These are phyloP conservation scores for Omphalea diandra DNA, from an alignment of 441 rosid genomes.

Conservation along the genomic window DNA sequence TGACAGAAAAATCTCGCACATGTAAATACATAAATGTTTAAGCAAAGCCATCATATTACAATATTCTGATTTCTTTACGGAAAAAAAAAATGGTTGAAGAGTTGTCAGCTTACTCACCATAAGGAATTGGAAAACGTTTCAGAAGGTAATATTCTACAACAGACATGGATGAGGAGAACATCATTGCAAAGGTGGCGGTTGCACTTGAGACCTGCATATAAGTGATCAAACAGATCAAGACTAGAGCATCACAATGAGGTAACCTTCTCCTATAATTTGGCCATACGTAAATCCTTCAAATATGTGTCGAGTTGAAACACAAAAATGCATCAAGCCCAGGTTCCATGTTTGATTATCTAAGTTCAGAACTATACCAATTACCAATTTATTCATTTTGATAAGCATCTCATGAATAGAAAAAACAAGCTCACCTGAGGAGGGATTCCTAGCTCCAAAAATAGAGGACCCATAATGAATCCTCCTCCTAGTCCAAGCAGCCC, in stretches of 20 bases:
- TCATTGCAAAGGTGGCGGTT: slow-evolving; percentile 65
- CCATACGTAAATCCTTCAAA: not conserved
- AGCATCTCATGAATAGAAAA: not conserved
- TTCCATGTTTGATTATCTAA: not conserved
- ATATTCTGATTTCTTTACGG: not conserved
- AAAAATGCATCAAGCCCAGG: not conserved
- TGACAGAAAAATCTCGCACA: slow-evolving; percentile 22
- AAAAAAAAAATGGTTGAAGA: not conserved
- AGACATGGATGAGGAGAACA: slow-evolving; percentile 68
- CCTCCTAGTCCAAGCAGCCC: slow-evolving; percentile 77
- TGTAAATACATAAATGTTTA: not conserved
- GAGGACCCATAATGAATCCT: slow-evolving; percentile 70
- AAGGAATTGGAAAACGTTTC: slow-evolving; percentile 60
- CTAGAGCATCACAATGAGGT: not conserved
- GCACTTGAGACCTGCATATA: slow-evolving; percentile 62
- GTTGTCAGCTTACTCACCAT: slow-evolving; percentile 27
- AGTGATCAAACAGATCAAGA: slow-evolving; percentile 1
- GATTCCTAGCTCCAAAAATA: slow-evolving; percentile 63
- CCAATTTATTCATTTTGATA: not conserved
- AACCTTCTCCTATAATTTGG: not conserved
- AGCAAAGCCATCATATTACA: not conserved
- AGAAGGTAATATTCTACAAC: slow-evolving; percentile 65
- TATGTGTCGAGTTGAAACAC: too few species aligned
- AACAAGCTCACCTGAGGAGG: slow-evolving; percentile 61
- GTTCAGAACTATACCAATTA: not conserved